These are phyloP conservation scores for Crithidia fasciculata DNA, from an alignment of 208 protist genomes.

Conservation along the genomic window DNA sequence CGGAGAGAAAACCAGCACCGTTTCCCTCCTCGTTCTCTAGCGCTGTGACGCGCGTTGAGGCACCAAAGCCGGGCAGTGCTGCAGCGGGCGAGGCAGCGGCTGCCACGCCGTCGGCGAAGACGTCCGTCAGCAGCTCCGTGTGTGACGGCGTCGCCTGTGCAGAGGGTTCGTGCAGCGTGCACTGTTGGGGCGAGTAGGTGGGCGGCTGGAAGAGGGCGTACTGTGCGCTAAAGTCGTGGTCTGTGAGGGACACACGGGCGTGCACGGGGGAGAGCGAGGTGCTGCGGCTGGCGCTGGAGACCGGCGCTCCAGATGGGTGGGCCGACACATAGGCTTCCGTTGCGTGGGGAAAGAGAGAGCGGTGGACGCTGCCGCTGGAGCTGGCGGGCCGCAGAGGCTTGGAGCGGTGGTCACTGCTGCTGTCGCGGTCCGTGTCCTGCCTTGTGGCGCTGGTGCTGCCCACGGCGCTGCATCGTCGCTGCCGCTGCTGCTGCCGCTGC, in stretches of 20 bases:
- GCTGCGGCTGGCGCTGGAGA: not conserved
- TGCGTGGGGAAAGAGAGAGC: conserved; percentile 5
- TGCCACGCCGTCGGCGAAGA: conserved; percentile 2
- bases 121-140: conserved; percentile 8
- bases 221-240: not conserved
- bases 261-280: conserved; percentile 3
- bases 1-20: not conserved
- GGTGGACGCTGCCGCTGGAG: not conserved
- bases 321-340: not conserved
- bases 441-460: too few relatives aligned
- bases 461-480: too few relatives aligned
- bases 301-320: not conserved
- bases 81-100: not conserved
- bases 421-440: not conserved
- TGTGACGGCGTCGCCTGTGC: conserved; percentile 9
- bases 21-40: not conserved
- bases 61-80: not conserved
- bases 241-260: not conserved
- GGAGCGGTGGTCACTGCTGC: not conserved
- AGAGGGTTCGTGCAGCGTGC: not conserved
- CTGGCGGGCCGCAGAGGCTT: not conserved
- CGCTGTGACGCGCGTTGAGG: too few relatives aligned
- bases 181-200: conserved; percentile 2
- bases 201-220: conserved; percentile 19
- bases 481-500: not conserved